Evolutionary conservation across 768 basidiomycete species (phyloP).

Genomic region (Tylopilus subfusipes): DNA sequence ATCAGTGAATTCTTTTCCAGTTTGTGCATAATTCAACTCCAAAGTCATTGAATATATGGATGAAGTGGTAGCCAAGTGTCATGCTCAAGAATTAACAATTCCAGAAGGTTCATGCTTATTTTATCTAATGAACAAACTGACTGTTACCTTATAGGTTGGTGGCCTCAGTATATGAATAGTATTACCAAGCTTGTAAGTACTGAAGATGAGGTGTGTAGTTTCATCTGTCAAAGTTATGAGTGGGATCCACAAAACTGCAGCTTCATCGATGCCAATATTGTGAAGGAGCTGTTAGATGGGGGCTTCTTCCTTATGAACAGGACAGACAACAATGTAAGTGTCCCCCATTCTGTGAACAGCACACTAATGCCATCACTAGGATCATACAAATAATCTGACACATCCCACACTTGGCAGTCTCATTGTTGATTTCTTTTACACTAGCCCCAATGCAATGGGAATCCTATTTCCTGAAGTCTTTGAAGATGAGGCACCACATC

Average conservation of each 20-base stretch:
- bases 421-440: conserved; percentile 10
- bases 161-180: not conserved
- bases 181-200: not conserved
- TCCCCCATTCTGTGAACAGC: not conserved
- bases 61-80: not conserved
- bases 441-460: not conserved
- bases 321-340: not conserved
- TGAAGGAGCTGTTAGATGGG: not conserved
- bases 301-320: not conserved
- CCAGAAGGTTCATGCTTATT: not conserved
- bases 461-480: conserved; percentile 5
- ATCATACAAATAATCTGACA: conserved; percentile 5
- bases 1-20: not conserved
- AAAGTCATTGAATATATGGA: not conserved
- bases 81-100: not conserved
- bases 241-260: not conserved
- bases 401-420: conserved; percentile 2
- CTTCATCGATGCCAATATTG: not conserved
- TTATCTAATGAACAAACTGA: too few relatives aligned
- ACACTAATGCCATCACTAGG: not conserved
- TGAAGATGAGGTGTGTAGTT: not conserved
- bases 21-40: not conserved
- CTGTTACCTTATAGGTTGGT: not conserved
- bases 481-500: not conserved
- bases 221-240: not conserved